These are phyloP conservation scores for Trifolium repens DNA, from an alignment of 306 rosid species.

Conservation along the genomic window DNA sequence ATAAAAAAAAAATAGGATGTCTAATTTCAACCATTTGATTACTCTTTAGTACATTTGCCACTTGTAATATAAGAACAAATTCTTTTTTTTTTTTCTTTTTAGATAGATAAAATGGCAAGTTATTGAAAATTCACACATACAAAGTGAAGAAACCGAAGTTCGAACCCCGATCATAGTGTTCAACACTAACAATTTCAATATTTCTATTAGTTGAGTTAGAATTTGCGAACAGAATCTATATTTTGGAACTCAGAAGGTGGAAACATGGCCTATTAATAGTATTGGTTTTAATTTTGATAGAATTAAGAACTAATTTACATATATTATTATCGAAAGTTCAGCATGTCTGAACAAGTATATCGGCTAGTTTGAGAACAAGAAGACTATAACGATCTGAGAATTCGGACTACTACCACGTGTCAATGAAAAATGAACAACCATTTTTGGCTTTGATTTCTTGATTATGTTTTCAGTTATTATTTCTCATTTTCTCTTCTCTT, in stretches of 20 bases:
- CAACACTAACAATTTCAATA: no score
- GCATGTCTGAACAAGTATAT: constrained; percentile 26
- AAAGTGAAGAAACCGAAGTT: no score
- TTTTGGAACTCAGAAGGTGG: not conserved
- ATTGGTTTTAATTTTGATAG: not conserved
- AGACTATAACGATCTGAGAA: constrained; percentile 32
- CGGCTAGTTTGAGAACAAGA: constrained; percentile 41
- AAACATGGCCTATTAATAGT: not conserved
- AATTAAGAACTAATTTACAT: not conserved
- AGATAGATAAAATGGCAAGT: no score
- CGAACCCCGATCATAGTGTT: no score
- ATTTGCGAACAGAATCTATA: not conserved
- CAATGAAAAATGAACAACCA: constrained; percentile 17
- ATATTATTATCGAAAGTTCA: constrained; percentile 6
- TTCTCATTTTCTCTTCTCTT: constrained; percentile 11
- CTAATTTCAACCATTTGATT: no score
- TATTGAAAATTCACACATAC: no score
- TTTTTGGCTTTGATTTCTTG: constrained; percentile 21
- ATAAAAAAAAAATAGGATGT: no score
- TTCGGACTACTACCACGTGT: constrained; percentile 43
- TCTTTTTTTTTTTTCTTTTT: not conserved
- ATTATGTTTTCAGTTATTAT: not conserved
- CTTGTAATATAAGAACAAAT: not conserved
- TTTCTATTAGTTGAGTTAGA: no score
- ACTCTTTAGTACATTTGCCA: not conserved